Evolutionary conservation across 306 rosid species (phyloP).

Genomic region (Lupinus albus): DNA sequence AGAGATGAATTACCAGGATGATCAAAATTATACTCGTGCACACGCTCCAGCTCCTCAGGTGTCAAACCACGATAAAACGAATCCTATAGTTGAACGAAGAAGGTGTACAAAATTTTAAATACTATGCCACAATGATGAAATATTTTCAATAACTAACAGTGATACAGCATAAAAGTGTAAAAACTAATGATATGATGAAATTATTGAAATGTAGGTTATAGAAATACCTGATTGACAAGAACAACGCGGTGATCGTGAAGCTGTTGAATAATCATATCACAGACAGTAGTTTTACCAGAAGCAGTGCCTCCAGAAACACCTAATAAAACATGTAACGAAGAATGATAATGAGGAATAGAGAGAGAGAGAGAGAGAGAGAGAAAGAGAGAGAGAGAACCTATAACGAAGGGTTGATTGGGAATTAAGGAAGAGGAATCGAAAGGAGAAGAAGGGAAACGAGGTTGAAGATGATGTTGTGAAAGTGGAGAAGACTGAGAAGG

Average conservation of each 20-base stretch:
- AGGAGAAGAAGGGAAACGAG: slow-evolving; percentile 36
- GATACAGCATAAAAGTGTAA: no score
- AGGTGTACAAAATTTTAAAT: no score
- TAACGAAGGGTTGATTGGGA: slow-evolving; percentile 62
- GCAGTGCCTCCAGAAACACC: slow-evolving; percentile 89
- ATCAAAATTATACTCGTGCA: slow-evolving; percentile 75
- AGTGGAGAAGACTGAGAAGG: slow-evolving; percentile 48
- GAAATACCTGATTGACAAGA: slow-evolving; percentile 60
- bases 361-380: no score
- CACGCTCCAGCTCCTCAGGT: slow-evolving; percentile 65
- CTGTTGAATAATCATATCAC: slow-evolving; percentile 46
- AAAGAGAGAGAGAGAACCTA: no score
- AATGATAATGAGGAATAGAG: background rate
- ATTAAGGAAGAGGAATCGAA: slow-evolving; percentile 29
- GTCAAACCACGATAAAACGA: slow-evolving; percentile 78
- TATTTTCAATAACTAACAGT: no score
- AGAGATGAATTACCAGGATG: slow-evolving; percentile 61
- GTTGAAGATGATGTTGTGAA: slow-evolving; percentile 24
- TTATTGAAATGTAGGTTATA: background rate
- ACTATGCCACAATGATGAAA: background rate
- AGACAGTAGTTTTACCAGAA: slow-evolving; percentile 77
- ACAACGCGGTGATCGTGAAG: slow-evolving; percentile 82
- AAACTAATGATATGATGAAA: no score
- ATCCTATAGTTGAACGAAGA: slow-evolving; percentile 41
- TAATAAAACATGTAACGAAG: background rate